Evolutionary conservation across 148 eudicot species (phyloP).

Genomic region (Cornus kousa): DNA sequence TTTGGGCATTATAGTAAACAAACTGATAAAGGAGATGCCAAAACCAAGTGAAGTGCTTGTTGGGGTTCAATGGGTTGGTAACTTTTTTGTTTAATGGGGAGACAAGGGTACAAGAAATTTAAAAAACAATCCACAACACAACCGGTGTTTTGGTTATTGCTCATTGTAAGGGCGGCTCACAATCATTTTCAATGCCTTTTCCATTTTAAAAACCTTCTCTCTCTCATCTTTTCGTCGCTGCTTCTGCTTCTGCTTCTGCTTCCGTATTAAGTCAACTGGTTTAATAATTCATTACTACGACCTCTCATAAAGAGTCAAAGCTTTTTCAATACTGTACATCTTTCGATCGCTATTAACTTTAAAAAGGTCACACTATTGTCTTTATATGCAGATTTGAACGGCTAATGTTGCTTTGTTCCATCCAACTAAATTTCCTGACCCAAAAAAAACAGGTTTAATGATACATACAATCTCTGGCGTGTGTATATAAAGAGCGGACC

Average conservation of each 20-base stretch:
- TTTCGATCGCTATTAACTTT: neutral
- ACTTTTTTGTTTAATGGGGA: neutral
- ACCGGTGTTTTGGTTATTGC: neutral
- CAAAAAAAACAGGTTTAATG: no score
- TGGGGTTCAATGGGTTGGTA: neutral
- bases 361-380: neutral
- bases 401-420: neutral
- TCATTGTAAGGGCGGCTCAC: conserved; percentile 20
- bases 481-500: no score
- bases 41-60: neutral
- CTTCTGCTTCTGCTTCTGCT: neutral
- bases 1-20: neutral
- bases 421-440: no score
- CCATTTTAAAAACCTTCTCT: neutral
- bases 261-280: conserved; percentile 22
- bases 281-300: conserved; percentile 6
- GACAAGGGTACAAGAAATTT: neutral
- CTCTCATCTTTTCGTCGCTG: no score
- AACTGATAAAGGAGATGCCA: neutral
- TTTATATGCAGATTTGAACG: neutral
- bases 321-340: neutral
- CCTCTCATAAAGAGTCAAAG: neutral
- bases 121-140: neutral
- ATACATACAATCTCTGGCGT: no score
- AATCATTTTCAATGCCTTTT: conserved; percentile 24